Conservation (phyloP, 2,329 filamentous ascomycete species). For the Aschersonia sp. region DNA sequence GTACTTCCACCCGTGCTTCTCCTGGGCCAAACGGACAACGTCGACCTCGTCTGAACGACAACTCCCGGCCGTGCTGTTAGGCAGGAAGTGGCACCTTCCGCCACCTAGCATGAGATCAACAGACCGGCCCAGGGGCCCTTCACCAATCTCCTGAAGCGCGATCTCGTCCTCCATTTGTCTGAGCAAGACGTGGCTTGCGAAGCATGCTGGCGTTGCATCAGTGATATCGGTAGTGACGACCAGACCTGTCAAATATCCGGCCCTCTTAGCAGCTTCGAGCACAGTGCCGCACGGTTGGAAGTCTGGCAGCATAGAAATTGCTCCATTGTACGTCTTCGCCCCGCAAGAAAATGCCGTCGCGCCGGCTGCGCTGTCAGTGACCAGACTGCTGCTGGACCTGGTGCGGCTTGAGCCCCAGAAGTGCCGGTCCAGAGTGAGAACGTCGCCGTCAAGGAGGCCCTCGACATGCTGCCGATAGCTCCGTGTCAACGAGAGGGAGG, state of each 20-base stretch:
- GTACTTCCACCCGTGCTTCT: conserved; percentile 69
- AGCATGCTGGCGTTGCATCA: conserved; percentile 91
- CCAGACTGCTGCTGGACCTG: conserved; percentile 65
- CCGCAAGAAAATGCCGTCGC: conserved; percentile 93
- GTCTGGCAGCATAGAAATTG: conserved; percentile 79
- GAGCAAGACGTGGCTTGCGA: conserved; percentile 73
- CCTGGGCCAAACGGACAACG: conserved; percentile 55
- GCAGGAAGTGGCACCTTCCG: conserved; percentile 82
- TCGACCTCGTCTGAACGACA: conserved; percentile 72
- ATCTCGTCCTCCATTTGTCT: conserved; percentile 79
- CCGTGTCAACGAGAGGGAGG: conserved; percentile 73
- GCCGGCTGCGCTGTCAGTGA: conserved; percentile 94
- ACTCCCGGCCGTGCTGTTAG: conserved; percentile 66
- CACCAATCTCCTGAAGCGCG: conserved; percentile 80
- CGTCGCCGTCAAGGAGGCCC: conserved; percentile 58
- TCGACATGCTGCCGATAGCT: conserved; percentile 70
- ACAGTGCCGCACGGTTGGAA: conserved; percentile 79
- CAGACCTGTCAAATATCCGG: conserved; percentile 82
- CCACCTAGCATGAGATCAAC: conserved; percentile 91
- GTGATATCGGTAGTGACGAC: conserved; percentile 93
- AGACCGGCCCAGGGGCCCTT: conserved; percentile 71
- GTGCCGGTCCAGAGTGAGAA: conserved; percentile 70
- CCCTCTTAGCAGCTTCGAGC: conserved; percentile 82
- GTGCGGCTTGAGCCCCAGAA: conserved; percentile 85
- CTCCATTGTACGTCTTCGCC: conserved; percentile 90